A percentile compares a stretch with the other conserved stretches of the same genome.
Conservation (phyloP, 768 basidiomycete species). For the Russula emetica region DNA sequence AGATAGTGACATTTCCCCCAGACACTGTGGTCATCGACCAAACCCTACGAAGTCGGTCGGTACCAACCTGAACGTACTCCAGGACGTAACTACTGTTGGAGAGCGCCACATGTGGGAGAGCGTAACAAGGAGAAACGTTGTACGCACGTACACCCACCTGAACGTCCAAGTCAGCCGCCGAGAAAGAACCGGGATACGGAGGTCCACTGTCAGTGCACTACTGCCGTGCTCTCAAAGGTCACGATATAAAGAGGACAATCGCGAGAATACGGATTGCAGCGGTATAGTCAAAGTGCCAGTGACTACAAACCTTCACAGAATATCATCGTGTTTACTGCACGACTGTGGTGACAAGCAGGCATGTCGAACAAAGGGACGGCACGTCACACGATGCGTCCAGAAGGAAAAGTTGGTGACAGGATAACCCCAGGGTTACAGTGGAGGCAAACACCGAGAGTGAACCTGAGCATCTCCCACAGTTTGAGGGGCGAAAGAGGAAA, state of each 20-base stretch:
- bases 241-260: neutral
- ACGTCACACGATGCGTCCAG: too few species aligned
- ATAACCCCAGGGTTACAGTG: too few species aligned
- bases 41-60: neutral
- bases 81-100: constrained; percentile 19
- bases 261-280: too few species aligned
- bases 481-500: too few species aligned
- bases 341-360: too few species aligned
- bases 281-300: too few species aligned
- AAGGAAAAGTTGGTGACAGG: too few species aligned
- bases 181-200: constrained; percentile 21
- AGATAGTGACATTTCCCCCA: constrained; percentile 15
- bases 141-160: constrained; percentile 20
- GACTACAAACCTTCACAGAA: too few species aligned
- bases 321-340: too few species aligned
- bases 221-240: neutral
- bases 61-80: neutral
- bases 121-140: neutral
- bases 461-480: too few species aligned
- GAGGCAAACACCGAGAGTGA: too few species aligned
- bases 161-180: constrained; percentile 18
- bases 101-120: neutral
- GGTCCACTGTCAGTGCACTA: constrained; percentile 14
- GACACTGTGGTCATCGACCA: constrained; percentile 11
- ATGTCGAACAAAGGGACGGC: too few species aligned